These are phyloP conservation scores for Ziziphus jujuba DNA, from an alignment of 306 rosid genomes.

Conservation along the genomic window DNA sequence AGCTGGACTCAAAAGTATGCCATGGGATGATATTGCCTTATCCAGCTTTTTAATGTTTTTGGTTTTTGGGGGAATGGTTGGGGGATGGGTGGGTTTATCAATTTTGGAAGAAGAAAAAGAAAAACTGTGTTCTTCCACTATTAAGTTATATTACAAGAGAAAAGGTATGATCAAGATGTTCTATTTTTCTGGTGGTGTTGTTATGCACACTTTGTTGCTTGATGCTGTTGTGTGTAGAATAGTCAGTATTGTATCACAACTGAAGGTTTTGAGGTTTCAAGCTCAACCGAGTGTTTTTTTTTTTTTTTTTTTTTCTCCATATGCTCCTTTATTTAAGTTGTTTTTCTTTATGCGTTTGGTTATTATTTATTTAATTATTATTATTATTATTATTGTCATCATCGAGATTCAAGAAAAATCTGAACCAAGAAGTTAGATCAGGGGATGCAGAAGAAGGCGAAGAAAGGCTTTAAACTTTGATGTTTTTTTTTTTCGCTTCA, in stretches of 20 bases:
- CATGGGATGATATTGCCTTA: constrained; percentile 39
- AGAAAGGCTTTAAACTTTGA: too few species aligned
- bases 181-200: background rate
- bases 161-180: constrained; percentile 10
- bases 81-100: background rate
- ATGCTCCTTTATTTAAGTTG: too few species aligned
- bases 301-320: too few species aligned
- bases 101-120: constrained; percentile 6
- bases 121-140: background rate
- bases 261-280: too few species aligned
- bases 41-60: constrained; percentile 2
- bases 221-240: constrained; percentile 8
- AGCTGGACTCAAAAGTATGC: constrained; percentile 70
- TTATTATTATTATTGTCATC: too few species aligned
- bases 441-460: too few species aligned
- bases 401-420: too few species aligned
- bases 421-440: too few species aligned
- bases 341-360: too few species aligned
- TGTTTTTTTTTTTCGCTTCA: too few species aligned
- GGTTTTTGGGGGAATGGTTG: background rate
- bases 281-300: too few species aligned
- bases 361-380: too few species aligned
- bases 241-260: background rate
- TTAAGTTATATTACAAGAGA: constrained; percentile 14
- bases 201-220: constrained; percentile 5